Conservation (phyloP, 306 rosid species). For the Ceratonia siliqua region DNA sequence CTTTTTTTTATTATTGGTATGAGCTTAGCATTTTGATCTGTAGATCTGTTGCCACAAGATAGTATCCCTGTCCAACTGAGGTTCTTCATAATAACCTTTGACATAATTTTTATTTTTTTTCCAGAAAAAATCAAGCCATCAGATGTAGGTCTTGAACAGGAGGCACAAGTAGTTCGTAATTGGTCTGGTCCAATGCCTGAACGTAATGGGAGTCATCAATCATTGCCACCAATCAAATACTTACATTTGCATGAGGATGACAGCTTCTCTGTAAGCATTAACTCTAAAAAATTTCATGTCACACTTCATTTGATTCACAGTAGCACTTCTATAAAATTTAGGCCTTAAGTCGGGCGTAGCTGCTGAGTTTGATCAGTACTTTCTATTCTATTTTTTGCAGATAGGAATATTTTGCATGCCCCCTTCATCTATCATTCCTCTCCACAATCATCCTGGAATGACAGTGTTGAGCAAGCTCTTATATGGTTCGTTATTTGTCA, state of each 20-base stretch:
- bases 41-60: background rate
- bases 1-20: background rate
- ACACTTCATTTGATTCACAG: background rate
- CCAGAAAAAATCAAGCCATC: constrained; percentile 49
- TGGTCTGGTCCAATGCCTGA: constrained; percentile 59
- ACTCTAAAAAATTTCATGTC: constrained; percentile 26
- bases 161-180: constrained; percentile 81
- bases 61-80: background rate
- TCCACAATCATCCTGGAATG: constrained; percentile 83
- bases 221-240: constrained; percentile 85
- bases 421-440: constrained; percentile 81
- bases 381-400: constrained; percentile 43
- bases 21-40: background rate
- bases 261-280: constrained; percentile 78
- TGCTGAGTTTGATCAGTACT: background rate
- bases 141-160: constrained; percentile 52
- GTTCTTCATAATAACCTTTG: background rate
- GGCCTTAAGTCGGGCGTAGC: constrained; percentile 5
- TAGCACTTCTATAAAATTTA: constrained; percentile 2
- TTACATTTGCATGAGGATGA: constrained; percentile 85
- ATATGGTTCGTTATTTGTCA: constrained; percentile 32
- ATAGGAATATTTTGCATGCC: constrained; percentile 99
- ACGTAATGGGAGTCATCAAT: constrained; percentile 56
- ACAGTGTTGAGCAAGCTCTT: constrained; percentile 28
- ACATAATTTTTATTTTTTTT: background rate